Conservation (phyloP, 2,329 filamentous ascomycete genomes). For the Knufia petricola region DNA sequence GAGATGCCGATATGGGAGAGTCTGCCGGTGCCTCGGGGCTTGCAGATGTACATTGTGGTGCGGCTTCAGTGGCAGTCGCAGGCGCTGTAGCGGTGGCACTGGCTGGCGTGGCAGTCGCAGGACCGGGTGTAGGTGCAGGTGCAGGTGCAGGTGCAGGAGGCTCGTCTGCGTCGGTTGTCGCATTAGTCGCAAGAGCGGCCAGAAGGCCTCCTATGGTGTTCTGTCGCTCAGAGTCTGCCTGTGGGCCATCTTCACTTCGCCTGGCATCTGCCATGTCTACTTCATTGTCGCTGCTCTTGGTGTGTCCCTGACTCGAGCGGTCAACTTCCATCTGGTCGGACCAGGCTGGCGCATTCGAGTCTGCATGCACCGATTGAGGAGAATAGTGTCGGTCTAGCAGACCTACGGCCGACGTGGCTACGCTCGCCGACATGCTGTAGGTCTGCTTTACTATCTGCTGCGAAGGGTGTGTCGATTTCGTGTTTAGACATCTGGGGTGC, state of each 20-base stretch:
- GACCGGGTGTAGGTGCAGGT: not conserved
- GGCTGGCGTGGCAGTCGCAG: not conserved
- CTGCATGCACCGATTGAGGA: conserved; percentile 8
- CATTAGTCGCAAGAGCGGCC: conserved; percentile 5
- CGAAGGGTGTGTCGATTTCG: not conserved
- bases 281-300: not conserved
- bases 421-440: conserved; percentile 22
- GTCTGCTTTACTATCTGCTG: conserved; percentile 13
- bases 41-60: not conserved
- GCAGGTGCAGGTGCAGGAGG: not conserved
- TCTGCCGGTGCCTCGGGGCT: not conserved
- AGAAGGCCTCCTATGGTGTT: conserved; percentile 7
- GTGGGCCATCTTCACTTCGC: conserved; percentile 8
- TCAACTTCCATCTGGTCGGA: conserved; percentile 13
- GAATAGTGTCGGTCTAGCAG: conserved; percentile 19
- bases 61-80: not conserved
- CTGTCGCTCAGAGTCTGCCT: conserved; percentile 6
- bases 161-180: not conserved
- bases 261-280: not conserved
- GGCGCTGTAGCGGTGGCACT: not conserved
- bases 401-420: conserved; percentile 22
- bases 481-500: conserved; percentile 3
- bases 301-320: not conserved
- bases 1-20: conserved; percentile 4
- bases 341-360: conserved; percentile 15